Evolutionary conservation across 306 rosid genomes (phyloP).

Genomic region (Luffa aegyptiaca): DNA sequence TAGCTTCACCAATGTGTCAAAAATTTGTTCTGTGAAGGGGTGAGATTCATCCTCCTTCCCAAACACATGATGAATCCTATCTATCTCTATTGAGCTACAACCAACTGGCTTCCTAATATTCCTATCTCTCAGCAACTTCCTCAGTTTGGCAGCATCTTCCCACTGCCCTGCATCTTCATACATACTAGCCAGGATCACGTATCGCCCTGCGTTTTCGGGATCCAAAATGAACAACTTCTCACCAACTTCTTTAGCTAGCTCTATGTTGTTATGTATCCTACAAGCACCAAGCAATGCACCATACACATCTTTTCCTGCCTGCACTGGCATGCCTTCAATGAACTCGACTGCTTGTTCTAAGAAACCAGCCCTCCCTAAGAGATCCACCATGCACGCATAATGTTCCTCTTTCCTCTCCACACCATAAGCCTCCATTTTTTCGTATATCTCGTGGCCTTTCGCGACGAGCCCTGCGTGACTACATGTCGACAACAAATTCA

Average conservation of each 20-base stretch:
- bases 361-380: slow-evolving; percentile 67
- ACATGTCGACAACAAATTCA: slow-evolving; percentile 56
- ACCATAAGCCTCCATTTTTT: slow-evolving; percentile 44
- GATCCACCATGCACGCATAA: slow-evolving; percentile 76
- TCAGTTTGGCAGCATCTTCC: slow-evolving; percentile 65
- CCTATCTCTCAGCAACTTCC: slow-evolving; percentile 49
- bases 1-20: slow-evolving; percentile 37
- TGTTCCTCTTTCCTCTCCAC: slow-evolving; percentile 47
- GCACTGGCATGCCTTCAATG: slow-evolving; percentile 49
- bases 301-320: slow-evolving; percentile 58
- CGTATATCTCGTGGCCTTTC: slow-evolving; percentile 46
- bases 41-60: slow-evolving; percentile 58
- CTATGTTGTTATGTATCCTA: slow-evolving; percentile 52
- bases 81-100: slow-evolving; percentile 58
- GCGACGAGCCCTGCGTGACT: slow-evolving; percentile 61
- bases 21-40: slow-evolving; percentile 31
- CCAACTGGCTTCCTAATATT: slow-evolving; percentile 61
- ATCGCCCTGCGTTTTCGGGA: slow-evolving; percentile 47
- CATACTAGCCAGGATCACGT: slow-evolving; percentile 57
- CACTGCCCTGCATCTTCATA: slow-evolving; percentile 60
- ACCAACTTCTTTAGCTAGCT: slow-evolving; percentile 54
- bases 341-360: slow-evolving; percentile 45
- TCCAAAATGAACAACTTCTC: slow-evolving; percentile 56
- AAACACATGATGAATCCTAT: slow-evolving; percentile 36
- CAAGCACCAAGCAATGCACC: slow-evolving; percentile 81